phyloP scores from a whole-genome alignment of 345 rosid species.

The Populus tremula region DNA sequence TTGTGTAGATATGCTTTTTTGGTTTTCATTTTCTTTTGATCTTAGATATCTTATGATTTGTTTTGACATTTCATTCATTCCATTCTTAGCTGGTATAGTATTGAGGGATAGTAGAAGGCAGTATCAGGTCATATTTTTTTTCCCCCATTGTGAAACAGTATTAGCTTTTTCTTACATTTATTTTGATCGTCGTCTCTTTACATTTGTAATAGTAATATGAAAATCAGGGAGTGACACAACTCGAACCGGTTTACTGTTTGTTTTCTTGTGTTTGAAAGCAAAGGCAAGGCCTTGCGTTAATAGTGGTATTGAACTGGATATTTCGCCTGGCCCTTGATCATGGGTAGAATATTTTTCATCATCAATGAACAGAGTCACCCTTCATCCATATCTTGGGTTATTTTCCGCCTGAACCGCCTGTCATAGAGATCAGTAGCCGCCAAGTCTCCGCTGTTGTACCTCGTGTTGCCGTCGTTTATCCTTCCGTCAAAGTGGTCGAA shows the following conservation, averaged over 20 bases:
- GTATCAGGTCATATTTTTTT: neutral
- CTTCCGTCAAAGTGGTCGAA: constrained; percentile 24
- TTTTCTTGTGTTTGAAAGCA: neutral
- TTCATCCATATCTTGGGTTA: neutral
- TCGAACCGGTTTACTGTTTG: neutral
- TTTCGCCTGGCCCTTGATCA: too few relatives aligned
- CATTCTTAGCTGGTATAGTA: constrained; percentile 12
- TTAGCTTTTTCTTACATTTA: constrained; percentile 8
- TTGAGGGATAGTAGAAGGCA: neutral
- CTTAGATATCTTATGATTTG: neutral
- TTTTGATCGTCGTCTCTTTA: neutral
- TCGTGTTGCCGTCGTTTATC: constrained; percentile 19
- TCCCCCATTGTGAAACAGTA: neutral
- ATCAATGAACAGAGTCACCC: too few relatives aligned
- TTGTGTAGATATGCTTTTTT: constrained; percentile 18
- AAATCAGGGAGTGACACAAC: neutral
- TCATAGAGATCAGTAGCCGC: constrained; percentile 23
- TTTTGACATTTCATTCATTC: constrained; percentile 36
- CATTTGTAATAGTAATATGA: neutral
- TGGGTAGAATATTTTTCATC: too few relatives aligned
- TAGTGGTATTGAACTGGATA: constrained; percentile 13
- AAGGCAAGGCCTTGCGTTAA: too few relatives aligned
- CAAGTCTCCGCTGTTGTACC: constrained; percentile 15
- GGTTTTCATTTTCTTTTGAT: neutral
- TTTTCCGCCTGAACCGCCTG: neutral